Conservation (phyloP, 2,329 filamentous ascomycete species). For the Venturiaceae sp. region DNA sequence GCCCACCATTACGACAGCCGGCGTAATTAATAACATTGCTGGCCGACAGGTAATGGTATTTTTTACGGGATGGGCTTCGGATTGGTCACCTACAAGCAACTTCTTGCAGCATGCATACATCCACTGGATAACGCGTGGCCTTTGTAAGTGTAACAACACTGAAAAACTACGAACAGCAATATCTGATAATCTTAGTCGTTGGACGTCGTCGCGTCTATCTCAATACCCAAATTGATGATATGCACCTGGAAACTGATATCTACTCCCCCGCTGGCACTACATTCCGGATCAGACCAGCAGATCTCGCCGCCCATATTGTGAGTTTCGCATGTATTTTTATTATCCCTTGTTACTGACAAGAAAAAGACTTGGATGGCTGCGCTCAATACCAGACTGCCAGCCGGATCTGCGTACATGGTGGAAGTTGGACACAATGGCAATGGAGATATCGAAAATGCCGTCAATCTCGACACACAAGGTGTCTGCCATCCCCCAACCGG, state of each 20-base stretch:
- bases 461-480: constrained; percentile 9
- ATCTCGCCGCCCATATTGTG: constrained; percentile 36
- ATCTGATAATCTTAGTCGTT: constrained; percentile 25
- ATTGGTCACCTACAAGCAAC: constrained; percentile 39
- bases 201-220: constrained; percentile 41
- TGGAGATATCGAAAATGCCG: constrained; percentile 35
- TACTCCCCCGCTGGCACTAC: constrained; percentile 26
- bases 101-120: constrained; percentile 49
- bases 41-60: constrained; percentile 47
- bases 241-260: constrained; percentile 34
- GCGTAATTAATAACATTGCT: constrained; percentile 44
- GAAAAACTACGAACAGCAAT: constrained; percentile 14
- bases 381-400: constrained; percentile 38
- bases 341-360: constrained; percentile 21
- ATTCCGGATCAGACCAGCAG: constrained; percentile 37
- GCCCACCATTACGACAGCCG: constrained; percentile 32
- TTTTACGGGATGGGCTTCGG: constrained; percentile 39
- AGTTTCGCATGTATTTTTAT: too few relatives aligned
- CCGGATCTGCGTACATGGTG: constrained; percentile 42
- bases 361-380: constrained; percentile 29
- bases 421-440: constrained; percentile 50
- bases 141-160: constrained; percentile 20
- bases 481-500: neutral
- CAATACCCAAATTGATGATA: constrained; percentile 46
- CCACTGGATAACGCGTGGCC: constrained; percentile 45